These are phyloP conservation scores for Lactuca saligna DNA, from an alignment of 129 eudicot genomes.

Conservation along the genomic window DNA sequence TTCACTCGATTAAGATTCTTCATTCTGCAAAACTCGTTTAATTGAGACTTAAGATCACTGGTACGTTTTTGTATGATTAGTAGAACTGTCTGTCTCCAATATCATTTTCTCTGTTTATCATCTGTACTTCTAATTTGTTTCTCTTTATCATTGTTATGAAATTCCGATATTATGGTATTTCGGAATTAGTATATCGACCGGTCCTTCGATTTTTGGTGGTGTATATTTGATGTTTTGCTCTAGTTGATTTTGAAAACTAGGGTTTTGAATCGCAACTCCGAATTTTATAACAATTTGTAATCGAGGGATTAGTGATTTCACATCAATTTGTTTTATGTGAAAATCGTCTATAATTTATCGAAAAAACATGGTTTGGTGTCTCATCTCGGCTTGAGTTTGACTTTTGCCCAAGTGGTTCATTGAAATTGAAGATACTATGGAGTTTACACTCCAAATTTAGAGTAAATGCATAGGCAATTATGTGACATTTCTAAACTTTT, in stretches of 20 bases:
- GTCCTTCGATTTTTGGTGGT: not conserved
- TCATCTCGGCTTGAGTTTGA: constrained; percentile 1
- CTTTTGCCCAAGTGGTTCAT: not conserved
- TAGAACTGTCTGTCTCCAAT: not conserved
- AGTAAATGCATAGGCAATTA: not conserved
- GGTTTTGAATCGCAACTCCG: not conserved
- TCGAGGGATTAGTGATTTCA: not conserved
- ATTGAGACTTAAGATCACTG: not conserved
- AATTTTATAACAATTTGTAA: not conserved
- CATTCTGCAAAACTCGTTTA: constrained; percentile 6
- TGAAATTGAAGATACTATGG: not conserved
- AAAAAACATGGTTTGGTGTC: not conserved
- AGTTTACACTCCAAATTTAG: too few relatives aligned
- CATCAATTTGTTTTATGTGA: not conserved
- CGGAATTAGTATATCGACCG: not conserved
- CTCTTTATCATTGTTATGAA: not conserved
- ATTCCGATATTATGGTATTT: too few relatives aligned
- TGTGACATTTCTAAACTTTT: constrained; percentile 17
- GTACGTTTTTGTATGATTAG: not conserved
- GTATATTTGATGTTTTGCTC: not conserved
- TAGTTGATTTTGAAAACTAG: constrained; percentile 12
- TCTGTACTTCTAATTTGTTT: not conserved
- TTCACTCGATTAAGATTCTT: not conserved
- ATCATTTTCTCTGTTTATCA: constrained; percentile 9
- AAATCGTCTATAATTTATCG: not conserved